A percentile compares a stretch with the other conserved stretches of the same genome.
Evolutionary conservation across 2,329 filamentous ascomycete genomes (phyloP).

Genomic region (Fusarium odoratissimum): DNA sequence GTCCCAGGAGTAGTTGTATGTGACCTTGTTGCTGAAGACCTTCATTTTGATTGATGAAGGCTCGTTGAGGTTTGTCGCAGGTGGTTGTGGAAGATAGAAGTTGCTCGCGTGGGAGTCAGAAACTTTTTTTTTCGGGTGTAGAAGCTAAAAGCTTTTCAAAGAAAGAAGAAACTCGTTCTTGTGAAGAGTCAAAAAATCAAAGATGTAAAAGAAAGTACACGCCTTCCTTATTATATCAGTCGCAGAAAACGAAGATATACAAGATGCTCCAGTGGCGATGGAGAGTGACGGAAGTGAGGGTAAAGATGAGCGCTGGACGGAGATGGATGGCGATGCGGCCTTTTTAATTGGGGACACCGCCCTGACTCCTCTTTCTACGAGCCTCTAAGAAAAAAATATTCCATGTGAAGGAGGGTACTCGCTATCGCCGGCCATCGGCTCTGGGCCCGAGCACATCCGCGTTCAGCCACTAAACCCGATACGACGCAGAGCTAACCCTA

Average conservation of each 20-base stretch:
- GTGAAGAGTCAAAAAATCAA: conserved; percentile 11
- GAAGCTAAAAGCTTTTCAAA: background rate
- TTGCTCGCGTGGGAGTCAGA: conserved; percentile 33
- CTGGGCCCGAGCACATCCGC: conserved; percentile 38
- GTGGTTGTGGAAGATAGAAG: conserved; percentile 9
- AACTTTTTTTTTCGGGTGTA: conserved; percentile 28
- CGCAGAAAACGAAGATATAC: conserved; percentile 24
- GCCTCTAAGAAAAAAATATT: conserved; percentile 39
- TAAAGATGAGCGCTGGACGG: conserved; percentile 27
- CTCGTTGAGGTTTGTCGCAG: conserved; percentile 2
- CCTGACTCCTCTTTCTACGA: conserved; percentile 12
- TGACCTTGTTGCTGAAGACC: conserved; percentile 90
- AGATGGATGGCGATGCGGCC: conserved; percentile 36
- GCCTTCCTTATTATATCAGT: conserved; percentile 31
- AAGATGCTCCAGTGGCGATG: conserved; percentile 36
- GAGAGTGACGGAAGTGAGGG: conserved; percentile 26
- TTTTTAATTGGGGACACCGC: conserved; percentile 36
- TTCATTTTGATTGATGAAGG: conserved; percentile 73
- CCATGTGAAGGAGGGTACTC: conserved; percentile 44
- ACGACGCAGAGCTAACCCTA: conserved; percentile 3
- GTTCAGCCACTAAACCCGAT: conserved; percentile 19
- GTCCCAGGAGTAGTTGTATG: conserved; percentile 98
- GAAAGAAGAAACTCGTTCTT: conserved; percentile 1
- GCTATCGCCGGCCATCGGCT: conserved; percentile 46
- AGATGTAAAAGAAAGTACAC: conserved; percentile 2